phyloP scores from a whole-genome alignment of 805 yeast species.

The Cyberlindnera meyerae region DNA sequence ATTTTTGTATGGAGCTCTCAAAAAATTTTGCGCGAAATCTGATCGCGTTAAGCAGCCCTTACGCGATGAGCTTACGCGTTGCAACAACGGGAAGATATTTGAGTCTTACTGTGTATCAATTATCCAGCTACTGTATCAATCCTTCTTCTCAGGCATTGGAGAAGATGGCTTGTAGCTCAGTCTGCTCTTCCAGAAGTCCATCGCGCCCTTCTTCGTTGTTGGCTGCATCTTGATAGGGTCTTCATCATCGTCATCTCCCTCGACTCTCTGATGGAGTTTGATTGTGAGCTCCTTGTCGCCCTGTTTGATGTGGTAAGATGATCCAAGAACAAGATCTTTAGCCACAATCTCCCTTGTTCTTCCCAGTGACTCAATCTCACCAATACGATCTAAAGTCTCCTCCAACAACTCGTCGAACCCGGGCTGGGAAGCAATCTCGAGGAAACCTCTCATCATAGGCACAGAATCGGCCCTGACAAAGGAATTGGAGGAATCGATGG shows the following conservation, averaged over 20 bases:
- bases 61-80: conserved; percentile 10
- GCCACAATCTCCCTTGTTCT: conserved; percentile 73
- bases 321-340: conserved; percentile 60
- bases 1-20: conserved; percentile 3
- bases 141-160: neutral
- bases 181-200: conserved; percentile 24
- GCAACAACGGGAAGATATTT: too few species aligned
- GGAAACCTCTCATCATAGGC: conserved; percentile 87
- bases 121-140: too few species aligned
- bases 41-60: conserved; percentile 11
- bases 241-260: conserved; percentile 17
- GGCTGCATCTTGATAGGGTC: conserved; percentile 25
- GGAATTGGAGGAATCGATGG: conserved; percentile 63
- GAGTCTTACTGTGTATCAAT: too few species aligned
- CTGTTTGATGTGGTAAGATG: conserved; percentile 34
- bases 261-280: conserved; percentile 10
- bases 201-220: conserved; percentile 22
- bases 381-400: conserved; percentile 63
- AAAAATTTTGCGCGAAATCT: conserved; percentile 1
- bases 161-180: conserved; percentile 8
- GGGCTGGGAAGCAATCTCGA: conserved; percentile 68
- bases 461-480: conserved; percentile 76
- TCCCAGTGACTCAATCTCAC: conserved; percentile 70
- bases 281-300: conserved; percentile 11
- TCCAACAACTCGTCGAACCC: conserved; percentile 63